Evolutionary conservation across 2,329 filamentous ascomycete genomes (phyloP).

Genomic region (Fusarium citri): DNA sequence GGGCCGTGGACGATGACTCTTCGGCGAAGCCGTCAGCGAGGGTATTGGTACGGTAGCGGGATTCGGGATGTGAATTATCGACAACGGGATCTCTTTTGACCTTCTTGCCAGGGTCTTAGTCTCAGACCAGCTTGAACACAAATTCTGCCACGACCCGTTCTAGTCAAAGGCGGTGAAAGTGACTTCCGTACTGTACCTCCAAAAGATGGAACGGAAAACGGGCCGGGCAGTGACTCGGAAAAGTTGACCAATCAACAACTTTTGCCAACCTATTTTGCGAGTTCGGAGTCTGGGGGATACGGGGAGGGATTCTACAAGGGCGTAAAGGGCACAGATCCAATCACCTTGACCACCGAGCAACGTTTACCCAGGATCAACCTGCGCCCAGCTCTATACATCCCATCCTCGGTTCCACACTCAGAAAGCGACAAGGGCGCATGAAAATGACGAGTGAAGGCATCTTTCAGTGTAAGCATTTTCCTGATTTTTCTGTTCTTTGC

Average conservation of each 20-base stretch:
- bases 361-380: slow-evolving; percentile 37
- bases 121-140: slow-evolving; percentile 8
- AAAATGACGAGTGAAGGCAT: slow-evolving; percentile 47
- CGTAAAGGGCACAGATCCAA: slow-evolving; percentile 36
- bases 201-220: background rate
- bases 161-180: slow-evolving; percentile 37
- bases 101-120: slow-evolving; percentile 24
- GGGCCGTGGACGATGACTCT: background rate
- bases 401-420: slow-evolving; percentile 41
- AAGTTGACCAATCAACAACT: background rate
- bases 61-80: slow-evolving; percentile 11
- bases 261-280: slow-evolving; percentile 9
- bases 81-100: slow-evolving; percentile 23
- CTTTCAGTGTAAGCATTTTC: slow-evolving; percentile 42
- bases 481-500: slow-evolving; percentile 19
- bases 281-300: slow-evolving; percentile 36
- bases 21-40: background rate
- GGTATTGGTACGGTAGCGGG: slow-evolving; percentile 3
- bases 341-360: slow-evolving; percentile 35
- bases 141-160: slow-evolving; percentile 33
- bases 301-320: slow-evolving; percentile 17
- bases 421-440: slow-evolving; percentile 41
- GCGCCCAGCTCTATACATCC: slow-evolving; percentile 39
- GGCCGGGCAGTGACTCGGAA: background rate
- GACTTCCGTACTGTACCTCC: background rate